A percentile compares a stretch with the other conserved stretches of the same genome.
Evolutionary conservation across 106 monocot genomes (phyloP).

Genomic region (Iris macrosiphon): DNA sequence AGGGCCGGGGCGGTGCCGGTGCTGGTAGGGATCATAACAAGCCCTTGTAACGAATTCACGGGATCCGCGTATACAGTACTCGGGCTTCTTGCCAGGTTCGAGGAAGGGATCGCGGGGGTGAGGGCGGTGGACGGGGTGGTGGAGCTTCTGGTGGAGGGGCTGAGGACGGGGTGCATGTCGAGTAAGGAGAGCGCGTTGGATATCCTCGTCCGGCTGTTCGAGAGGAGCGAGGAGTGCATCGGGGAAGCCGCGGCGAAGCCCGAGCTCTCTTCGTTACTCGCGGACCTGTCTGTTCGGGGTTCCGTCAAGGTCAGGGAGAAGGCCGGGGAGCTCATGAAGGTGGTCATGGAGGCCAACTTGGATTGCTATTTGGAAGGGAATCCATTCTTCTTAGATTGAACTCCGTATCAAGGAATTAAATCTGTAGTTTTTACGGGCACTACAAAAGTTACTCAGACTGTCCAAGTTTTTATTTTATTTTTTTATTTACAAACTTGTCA

Average conservation of each 20-base stretch:
- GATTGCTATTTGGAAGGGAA: constrained; percentile 4
- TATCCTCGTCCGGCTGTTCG: constrained; percentile 17
- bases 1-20: constrained; percentile 5
- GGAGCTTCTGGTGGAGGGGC: constrained; percentile 11
- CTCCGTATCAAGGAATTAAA: neutral
- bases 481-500: too few relatives aligned
- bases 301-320: constrained; percentile 17
- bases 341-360: constrained; percentile 20
- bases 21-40: constrained; percentile 3
- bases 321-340: constrained; percentile 16
- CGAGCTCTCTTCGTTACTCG: constrained; percentile 14
- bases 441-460: too few relatives aligned
- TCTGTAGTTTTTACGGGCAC: too few relatives aligned
- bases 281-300: constrained; percentile 21
- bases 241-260: constrained; percentile 9
- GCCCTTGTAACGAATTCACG: neutral
- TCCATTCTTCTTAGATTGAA: neutral
- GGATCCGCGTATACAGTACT: constrained; percentile 7
- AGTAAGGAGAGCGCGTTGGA: constrained; percentile 20
- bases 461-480: too few relatives aligned
- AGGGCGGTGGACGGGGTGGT: constrained; percentile 8
- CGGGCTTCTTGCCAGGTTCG: constrained; percentile 10
- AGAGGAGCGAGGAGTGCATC: constrained; percentile 9
- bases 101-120: constrained; percentile 9
- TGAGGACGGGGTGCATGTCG: constrained; percentile 13